Percentiles rank a stretch among this genome's conserved stretches.
Evolutionary conservation across 352 stramenopile species (phyloP).

Genomic region (Aphanomyces astaci): DNA sequence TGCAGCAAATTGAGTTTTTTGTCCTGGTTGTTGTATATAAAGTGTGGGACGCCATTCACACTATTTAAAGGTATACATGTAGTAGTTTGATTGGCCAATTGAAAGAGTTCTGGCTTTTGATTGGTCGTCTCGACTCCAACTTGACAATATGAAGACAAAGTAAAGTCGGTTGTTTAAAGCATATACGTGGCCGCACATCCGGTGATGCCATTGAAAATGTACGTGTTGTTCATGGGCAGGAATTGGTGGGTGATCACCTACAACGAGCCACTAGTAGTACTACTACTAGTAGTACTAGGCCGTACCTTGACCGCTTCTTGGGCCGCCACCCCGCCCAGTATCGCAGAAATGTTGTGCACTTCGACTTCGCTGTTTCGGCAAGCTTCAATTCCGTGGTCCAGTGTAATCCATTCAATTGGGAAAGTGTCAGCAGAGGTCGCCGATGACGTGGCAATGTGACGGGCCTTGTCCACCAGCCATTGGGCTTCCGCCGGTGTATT

Average conservation of each 20-base stretch:
- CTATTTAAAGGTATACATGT: too few relatives aligned
- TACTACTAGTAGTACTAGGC: neutral
- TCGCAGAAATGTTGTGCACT: constrained; percentile 88
- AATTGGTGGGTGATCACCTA: constrained; percentile 96
- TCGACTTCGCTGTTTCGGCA: constrained; percentile 88
- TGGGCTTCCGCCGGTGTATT: constrained; percentile 47
- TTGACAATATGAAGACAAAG: neutral
- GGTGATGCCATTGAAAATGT: constrained; percentile 97
- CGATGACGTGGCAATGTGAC: constrained; percentile 27
- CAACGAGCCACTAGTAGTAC: neutral
- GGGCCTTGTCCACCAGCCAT: constrained; percentile 51
- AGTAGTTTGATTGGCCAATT: too few relatives aligned
- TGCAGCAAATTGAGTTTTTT: too few relatives aligned
- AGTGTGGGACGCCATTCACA: too few relatives aligned
- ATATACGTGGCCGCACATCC: constrained; percentile 58
- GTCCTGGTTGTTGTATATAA: too few relatives aligned
- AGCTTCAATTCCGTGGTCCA: constrained; percentile 85
- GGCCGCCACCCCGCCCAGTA: constrained; percentile 94
- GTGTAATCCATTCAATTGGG: constrained; percentile 40
- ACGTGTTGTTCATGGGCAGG: constrained; percentile 94
- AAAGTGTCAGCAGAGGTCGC: constrained; percentile 24
- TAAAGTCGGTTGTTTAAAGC: constrained; percentile 37
- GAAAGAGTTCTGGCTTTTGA: too few relatives aligned
- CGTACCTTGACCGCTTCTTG: constrained; percentile 95
- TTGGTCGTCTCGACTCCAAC: neutral